phyloP scores from a whole-genome alignment of 1,284 basidiomycete species.

The Mycena citricolor region DNA sequence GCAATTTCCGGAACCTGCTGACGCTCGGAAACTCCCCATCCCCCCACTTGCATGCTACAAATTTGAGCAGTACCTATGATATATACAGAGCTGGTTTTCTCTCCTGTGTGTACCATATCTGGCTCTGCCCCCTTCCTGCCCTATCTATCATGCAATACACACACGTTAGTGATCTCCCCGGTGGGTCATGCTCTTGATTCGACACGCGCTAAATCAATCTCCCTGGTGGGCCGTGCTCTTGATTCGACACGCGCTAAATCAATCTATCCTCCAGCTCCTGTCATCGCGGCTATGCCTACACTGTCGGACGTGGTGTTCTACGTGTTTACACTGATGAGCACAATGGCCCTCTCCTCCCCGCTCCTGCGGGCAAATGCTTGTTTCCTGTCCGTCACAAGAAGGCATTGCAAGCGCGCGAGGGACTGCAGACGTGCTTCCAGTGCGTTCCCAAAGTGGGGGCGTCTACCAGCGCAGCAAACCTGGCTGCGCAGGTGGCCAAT shows the following conservation, averaged over 20 bases:
- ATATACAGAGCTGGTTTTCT: too few species aligned
- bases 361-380: conserved; percentile 67
- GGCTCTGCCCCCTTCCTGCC: too few species aligned
- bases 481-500: conserved; percentile 38
- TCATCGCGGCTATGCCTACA: conserved; percentile 47
- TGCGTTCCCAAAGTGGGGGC: conserved; percentile 65
- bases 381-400: conserved; percentile 59
- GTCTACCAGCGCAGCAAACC: conserved; percentile 37
- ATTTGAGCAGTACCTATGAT: too few species aligned
- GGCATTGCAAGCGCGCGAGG: conserved; percentile 45
- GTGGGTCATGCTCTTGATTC: too few species aligned
- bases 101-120: too few species aligned
- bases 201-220: too few species aligned
- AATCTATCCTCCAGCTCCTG: conserved; percentile 40
- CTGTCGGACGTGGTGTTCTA: conserved; percentile 59
- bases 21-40: too few species aligned
- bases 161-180: too few species aligned
- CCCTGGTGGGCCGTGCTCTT: too few species aligned
- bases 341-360: conserved; percentile 58
- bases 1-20: too few species aligned
- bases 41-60: too few species aligned
- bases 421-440: conserved; percentile 54
- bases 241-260: background rate
- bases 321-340: conserved; percentile 57
- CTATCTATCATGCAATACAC: too few species aligned